Base-by-base conservation (phyloP, 2,329 filamentous ascomycete species). In the Sclerotinia sclerotiorum region DNA sequence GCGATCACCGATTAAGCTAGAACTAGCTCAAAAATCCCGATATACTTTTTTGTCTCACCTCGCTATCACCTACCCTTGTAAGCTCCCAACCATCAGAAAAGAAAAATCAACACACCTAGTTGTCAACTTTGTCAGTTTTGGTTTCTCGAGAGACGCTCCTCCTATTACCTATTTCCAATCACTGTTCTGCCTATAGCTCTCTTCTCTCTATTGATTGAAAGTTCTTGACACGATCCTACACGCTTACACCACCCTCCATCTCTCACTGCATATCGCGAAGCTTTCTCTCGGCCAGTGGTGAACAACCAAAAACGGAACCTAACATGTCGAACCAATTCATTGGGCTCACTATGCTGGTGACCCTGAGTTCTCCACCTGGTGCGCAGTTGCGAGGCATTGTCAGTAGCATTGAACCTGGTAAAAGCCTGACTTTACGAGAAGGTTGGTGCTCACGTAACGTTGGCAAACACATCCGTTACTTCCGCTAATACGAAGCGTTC, bases 291-390 rank as follows among this genome's bases (percentile, higher is more conserved):
- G 39, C 46, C 44, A 71, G 60, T 69, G 54, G 65, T 42, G 69
- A 65, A 67, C 49, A 70, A 67, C 61, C 63, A 69, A 62, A 70
- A 51, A 70, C 67, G 39, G 44, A 49, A 65, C 62, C 62, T 65
- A 71, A 61, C 49, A 78, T 78, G 76, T 74, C 75, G 69, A 74
- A 74, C 68, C 73, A 75, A 66, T 78, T 78, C 65, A 77, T 79
- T 54, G 77, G 77, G 32, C 75, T 78, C 69, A 77, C 75, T 67
- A 78, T 79, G 76, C 69, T 78, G 73, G 77, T 79, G 72, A 78
- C 77, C 35, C 73, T 79, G 56, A 76, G 71, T 52, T 72, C 71
- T 42, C 77, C 77, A 39, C 74, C 72, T 35, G 76, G 75, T n/a
- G 74, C 76, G n/a, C 76, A 78, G 70, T 62, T 79, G 57, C 71